Conservation (phyloP, 2,329 filamentous ascomycete species). For the Fusarium concolor region DNA sequence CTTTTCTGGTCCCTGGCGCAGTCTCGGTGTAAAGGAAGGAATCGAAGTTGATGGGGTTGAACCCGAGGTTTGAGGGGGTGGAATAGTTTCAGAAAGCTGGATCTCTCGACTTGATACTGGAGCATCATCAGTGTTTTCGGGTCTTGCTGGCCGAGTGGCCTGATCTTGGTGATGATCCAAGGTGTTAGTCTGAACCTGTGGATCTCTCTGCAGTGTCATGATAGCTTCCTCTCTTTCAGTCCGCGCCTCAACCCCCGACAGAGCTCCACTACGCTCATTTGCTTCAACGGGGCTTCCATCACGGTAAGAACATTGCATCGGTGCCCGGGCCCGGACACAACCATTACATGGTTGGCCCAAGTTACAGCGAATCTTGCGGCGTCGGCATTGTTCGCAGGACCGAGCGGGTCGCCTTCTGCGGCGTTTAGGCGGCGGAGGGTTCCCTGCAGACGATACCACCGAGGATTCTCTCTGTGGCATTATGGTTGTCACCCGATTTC, state of each 20-base stretch:
- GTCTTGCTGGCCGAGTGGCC: neutral
- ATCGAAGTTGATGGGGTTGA: slow-evolving; percentile 26
- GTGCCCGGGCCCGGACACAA: slow-evolving; percentile 40
- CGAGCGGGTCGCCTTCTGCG: slow-evolving; percentile 42
- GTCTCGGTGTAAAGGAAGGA: slow-evolving; percentile 37
- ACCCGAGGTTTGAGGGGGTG: neutral
- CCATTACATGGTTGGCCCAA: slow-evolving; percentile 41
- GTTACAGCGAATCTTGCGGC: slow-evolving; percentile 43
- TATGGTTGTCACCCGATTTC: neutral
- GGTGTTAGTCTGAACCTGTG: neutral
- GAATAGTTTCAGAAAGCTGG: neutral
- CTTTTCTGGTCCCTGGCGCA: slow-evolving; percentile 45
- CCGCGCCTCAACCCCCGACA: neutral
- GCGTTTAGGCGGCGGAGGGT: slow-evolving; percentile 32
- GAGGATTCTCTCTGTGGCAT: slow-evolving; percentile 11
- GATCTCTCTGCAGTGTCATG: neutral
- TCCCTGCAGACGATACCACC: slow-evolving; percentile 5
- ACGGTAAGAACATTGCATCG: slow-evolving; percentile 44
- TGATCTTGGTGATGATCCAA: slow-evolving; percentile 28
- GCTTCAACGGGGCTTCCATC: slow-evolving; percentile 25
- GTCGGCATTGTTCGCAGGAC: slow-evolving; percentile 45
- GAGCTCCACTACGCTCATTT: neutral
- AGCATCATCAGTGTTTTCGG: neutral
- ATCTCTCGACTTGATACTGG: slow-evolving; percentile 1
- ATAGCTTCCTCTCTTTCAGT: slow-evolving; percentile 6